Percentiles rank a stretch among this genome's conserved stretches.
phyloP scores from a whole-genome alignment of 2,329 filamentous ascomycete species.

The Cladosporium austrohemisphaericum region DNA sequence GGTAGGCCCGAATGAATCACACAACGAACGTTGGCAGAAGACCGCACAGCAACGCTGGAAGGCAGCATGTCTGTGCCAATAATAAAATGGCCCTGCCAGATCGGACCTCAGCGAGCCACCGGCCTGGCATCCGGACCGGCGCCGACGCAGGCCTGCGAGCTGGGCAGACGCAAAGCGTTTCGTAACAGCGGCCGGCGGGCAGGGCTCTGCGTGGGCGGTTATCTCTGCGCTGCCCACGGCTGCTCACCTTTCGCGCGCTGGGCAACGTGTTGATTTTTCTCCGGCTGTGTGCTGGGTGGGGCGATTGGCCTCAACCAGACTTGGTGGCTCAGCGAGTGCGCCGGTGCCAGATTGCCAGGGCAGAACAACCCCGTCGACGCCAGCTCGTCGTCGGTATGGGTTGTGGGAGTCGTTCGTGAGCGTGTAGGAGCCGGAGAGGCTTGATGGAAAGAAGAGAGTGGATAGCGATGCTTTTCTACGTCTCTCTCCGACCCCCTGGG shows the following conservation, averaged over 20 bases:
- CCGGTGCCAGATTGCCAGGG: neutral
- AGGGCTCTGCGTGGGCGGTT: too few species aligned
- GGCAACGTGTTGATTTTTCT: too few species aligned
- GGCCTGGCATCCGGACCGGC: neutral
- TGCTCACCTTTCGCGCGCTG: too few species aligned
- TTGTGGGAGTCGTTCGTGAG: conserved; percentile 1
- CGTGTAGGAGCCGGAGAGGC: neutral
- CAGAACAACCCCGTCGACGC: neutral
- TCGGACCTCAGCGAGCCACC: too few species aligned
- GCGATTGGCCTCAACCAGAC: conserved; percentile 10
- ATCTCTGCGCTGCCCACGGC: too few species aligned
- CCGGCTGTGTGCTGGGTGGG: conserved; percentile 4
- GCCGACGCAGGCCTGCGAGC: neutral
- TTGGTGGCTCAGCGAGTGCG: conserved; percentile 9
- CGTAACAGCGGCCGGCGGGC: conserved; percentile 2
- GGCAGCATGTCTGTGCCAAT: too few species aligned
- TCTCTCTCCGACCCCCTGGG: conserved; percentile 5
- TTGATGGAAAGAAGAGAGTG: conserved; percentile 5
- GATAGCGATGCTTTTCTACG: conserved; percentile 4
- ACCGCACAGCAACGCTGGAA: neutral
- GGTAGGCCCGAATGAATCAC: conserved; percentile 9
- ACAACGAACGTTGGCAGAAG: neutral
- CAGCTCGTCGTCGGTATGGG: neutral
- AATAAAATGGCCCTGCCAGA: too few species aligned
- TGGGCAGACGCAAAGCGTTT: conserved; percentile 8